These are phyloP conservation scores for Casuarina equisetifolia DNA, from an alignment of 306 rosid species.

Conservation along the genomic window DNA sequence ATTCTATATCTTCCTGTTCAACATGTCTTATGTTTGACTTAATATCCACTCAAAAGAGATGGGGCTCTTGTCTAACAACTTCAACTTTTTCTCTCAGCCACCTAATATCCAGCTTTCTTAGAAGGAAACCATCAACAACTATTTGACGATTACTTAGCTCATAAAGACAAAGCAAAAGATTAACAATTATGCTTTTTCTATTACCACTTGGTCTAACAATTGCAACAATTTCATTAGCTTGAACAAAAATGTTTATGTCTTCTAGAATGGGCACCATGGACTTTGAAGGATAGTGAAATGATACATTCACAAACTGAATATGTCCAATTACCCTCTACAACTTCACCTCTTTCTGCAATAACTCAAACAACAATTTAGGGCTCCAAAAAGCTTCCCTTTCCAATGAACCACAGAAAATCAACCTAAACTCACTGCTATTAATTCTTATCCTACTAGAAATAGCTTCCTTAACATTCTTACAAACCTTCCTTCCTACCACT, in stretches of 20 bases:
- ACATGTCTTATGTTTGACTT: constrained; percentile 44
- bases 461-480: constrained; percentile 29
- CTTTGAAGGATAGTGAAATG: constrained; percentile 68
- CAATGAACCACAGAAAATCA: constrained; percentile 29
- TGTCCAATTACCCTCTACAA: constrained; percentile 56
- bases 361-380: constrained; percentile 63
- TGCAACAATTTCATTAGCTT: constrained; percentile 72
- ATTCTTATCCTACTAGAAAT: constrained; percentile 23
- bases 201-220: constrained; percentile 56
- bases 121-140: constrained; percentile 38
- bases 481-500: constrained; percentile 52
- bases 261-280: constrained; percentile 52
- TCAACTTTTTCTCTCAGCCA: constrained; percentile 52
- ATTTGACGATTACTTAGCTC: constrained; percentile 48
- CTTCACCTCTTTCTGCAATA: constrained; percentile 51
- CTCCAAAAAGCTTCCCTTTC: constrained; percentile 40
- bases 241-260: constrained; percentile 47
- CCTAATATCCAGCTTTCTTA: constrained; percentile 40
- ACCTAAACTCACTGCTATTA: constrained; percentile 31
- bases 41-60: constrained; percentile 43
- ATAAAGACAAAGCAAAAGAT: constrained; percentile 50
- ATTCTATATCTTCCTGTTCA: constrained; percentile 41
- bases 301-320: constrained; percentile 62
- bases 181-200: constrained; percentile 49
- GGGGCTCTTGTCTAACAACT: constrained; percentile 51